Evolutionary conservation across 2,329 filamentous ascomycete species (phyloP), one percentile per base, ranked within the genome.

Genomic region (Aspergillus quadricinctus): DNA sequence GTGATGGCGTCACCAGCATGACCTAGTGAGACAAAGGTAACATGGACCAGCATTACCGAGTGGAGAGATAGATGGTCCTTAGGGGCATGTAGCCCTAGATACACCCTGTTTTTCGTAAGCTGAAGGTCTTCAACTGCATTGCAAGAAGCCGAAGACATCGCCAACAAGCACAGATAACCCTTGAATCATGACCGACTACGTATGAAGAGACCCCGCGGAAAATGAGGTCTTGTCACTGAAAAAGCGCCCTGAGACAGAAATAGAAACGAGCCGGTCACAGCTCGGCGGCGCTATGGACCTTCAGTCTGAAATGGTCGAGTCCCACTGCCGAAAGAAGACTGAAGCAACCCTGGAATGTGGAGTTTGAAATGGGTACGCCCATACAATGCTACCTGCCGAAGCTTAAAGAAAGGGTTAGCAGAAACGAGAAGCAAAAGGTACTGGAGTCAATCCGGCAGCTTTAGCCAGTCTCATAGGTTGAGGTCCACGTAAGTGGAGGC

Each of bases 1-100:
- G 50, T 60, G 40, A 49, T 64, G 55, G 60, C 58, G 60, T 63
- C 59, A 64, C 53, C 48, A 57, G 14, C 23, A 23, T 46, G 11
- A 23, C 4, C 19, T 9, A 46, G 43, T 43, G n/a, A 23, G 43
- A 46, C 21, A 14, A 46, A 27, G 21, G 43, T 46, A 46, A 46
- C 43, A 27, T 46, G 21, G 23, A 21, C 21, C 43, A 46, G 23
- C 19, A 46, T 23, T 23, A 7, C 43, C 4, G 21, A 27, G 11
- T 46, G 23, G 43, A 46, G 37, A 41, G 19, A 6, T n/a, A n/a
- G 17, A 41, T n/a, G 19, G 2, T 27, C 25, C 37, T 14, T n/a
- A n/a, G 19, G 31, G 37, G 14, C 17, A 41, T n/a, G 6, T 14
- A 41, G 11, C 14, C 37, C 3, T 2, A 19, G 11, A 14, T n/a